Conservation (phyloP, 768 basidiomycete genomes). For the Hydnum rufescens region DNA sequence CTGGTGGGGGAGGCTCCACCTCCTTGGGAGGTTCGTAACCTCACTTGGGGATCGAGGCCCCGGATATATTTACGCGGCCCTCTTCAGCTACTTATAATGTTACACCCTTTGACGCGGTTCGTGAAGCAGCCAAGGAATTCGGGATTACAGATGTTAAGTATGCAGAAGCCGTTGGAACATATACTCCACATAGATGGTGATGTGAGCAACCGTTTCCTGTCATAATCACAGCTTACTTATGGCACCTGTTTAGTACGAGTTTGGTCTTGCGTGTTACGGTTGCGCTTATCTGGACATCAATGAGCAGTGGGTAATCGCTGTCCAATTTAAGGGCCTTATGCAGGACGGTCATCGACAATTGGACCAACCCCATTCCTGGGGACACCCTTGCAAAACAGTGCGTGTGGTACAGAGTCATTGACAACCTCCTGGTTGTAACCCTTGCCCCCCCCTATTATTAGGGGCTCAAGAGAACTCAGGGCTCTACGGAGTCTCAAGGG, state of each 20-base stretch:
- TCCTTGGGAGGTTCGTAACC: constrained; percentile 22
- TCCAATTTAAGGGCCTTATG: not conserved
- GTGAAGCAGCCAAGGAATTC: constrained; percentile 26
- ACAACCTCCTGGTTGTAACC: not conserved
- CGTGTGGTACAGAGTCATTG: not conserved
- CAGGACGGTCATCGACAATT: not conserved
- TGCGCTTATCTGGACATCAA: not conserved
- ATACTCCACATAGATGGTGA: constrained; percentile 4
- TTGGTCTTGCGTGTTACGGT: not conserved
- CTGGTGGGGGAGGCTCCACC: constrained; percentile 62
- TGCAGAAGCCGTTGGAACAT: constrained; percentile 11
- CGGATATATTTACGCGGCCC: not conserved
- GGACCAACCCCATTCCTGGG: not conserved
- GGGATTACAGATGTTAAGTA: constrained; percentile 31
- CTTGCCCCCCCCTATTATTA: not conserved
- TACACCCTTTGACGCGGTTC: constrained; percentile 42
- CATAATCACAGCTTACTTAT: not conserved
- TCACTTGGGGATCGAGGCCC: not conserved
- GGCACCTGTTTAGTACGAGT: not conserved
- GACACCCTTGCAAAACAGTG: not conserved
- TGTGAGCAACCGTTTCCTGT: not conserved
- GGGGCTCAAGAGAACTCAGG: not conserved
- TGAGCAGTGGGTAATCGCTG: not conserved
- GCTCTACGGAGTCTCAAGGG: no score
- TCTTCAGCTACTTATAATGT: constrained; percentile 32